Base-by-base conservation (phyloP, 305 asterid species). In the Fraxinus sp. region DNA sequence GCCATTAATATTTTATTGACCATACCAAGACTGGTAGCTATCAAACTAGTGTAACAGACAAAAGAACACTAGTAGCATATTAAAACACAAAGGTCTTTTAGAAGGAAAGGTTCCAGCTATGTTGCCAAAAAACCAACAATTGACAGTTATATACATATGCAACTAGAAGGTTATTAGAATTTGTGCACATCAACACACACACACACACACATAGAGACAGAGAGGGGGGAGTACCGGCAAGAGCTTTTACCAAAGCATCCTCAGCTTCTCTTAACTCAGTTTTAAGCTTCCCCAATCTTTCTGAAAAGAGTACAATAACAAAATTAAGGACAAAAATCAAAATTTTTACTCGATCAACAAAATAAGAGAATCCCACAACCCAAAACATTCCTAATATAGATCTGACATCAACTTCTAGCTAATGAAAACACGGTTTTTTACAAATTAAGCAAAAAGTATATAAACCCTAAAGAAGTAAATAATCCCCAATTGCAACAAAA, bases 231-330 rank as follows among this genome's bases (percentile, higher is more conserved):
- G 5, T 87, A 96, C 98, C 98, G 84, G 97, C 89, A 85, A 93
- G 94, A 80, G 97, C 89, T 86, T 93, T 93, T 77, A 93, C 94
- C 90, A 96, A 81, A 83, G 77, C 89, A 86, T 89, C 97, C 80
- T 94, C 99, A 71, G 90, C 92, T 77, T 89, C 97, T 75, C 93
- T 88, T 64, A 94, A 78, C 87, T 91, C 92, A 26, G 66, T 87
- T 88, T 91, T 96, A 55, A 94, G 88, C 88, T 83, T 87, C 80
- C 89, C 89, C 80, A 94, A 83, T 86, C 87, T 89, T 46, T 64
- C 98, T 94, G 90, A 77, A 77, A 80, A 32, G 43, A 49, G 22
- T 9, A 30, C 7, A 22, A 43, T 8, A 66, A 33, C 2, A 28
- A 55, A 6, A 13, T 4, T n/a, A 0, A 4, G 20, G 20, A 14